Percentiles rank a stretch among this genome's conserved stretches.
These are phyloP conservation scores for Cinchona pubescens DNA, from an alignment of 257 asterid genomes.

Conservation along the genomic window DNA sequence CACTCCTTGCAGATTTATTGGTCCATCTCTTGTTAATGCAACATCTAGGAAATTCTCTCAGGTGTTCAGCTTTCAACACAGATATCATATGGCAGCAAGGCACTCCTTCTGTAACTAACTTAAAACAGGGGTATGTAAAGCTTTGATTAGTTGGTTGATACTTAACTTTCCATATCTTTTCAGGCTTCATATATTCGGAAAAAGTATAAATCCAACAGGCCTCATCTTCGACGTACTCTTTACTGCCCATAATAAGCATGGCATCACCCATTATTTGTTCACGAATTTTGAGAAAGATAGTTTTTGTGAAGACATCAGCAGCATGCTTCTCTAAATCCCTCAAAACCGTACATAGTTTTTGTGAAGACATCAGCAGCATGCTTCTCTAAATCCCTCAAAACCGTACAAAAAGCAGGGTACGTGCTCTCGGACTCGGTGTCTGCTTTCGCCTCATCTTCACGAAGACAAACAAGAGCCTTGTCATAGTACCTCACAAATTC, in stretches of 20 bases:
- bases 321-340: constrained; percentile 8
- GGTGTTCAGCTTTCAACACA: constrained; percentile 11
- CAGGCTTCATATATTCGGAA: constrained; percentile 6
- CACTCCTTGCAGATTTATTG: neutral
- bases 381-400: too few species aligned
- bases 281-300: neutral
- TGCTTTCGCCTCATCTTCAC: constrained; percentile 6
- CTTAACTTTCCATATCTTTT: neutral
- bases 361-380: too few species aligned
- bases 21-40: constrained; percentile 11
- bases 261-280: neutral
- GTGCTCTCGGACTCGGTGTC: neutral
- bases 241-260: constrained; percentile 6
- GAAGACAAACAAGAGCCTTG: constrained; percentile 10
- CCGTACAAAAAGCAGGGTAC: neutral
- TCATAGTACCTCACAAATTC: constrained; percentile 6
- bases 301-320: neutral
- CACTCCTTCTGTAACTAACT: constrained; percentile 5
- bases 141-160: neutral
- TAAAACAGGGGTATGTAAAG: constrained; percentile 1
- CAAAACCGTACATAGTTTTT: too few species aligned
- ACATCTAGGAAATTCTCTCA: constrained; percentile 9
- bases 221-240: neutral
- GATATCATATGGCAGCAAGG: constrained; percentile 12
- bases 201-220: neutral